Conservation (phyloP, 495 filamentous ascomycete genomes). For the Daldinia concentrica region DNA sequence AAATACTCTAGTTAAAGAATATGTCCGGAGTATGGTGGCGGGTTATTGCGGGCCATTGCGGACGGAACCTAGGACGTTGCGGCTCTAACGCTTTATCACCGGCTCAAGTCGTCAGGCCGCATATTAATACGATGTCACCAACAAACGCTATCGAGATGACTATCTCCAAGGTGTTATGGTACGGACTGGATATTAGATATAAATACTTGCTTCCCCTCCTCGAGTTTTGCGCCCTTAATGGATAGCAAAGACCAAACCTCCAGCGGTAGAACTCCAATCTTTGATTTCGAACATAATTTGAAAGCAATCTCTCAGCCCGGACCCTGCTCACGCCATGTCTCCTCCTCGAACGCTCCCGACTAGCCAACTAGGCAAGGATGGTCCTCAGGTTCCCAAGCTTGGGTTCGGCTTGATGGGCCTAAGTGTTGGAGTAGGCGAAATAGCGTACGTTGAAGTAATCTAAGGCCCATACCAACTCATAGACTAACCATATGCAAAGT, state of each 20-base stretch:
- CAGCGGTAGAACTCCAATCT: background rate
- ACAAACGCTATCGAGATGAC: background rate
- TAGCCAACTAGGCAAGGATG: constrained; percentile 61
- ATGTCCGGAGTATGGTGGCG: background rate
- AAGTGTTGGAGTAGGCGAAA: constrained; percentile 57
- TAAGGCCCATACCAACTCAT: background rate
- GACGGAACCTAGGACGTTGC: background rate
- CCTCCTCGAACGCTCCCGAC: constrained; percentile 38
- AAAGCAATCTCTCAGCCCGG: background rate
- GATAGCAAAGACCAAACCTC: background rate
- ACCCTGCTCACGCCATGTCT: constrained; percentile 17
- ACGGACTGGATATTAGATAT: background rate
- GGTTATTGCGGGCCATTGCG: background rate
- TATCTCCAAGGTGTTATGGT: background rate
- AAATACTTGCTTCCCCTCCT: constrained; percentile 4
- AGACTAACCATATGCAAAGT: constrained; percentile 12
- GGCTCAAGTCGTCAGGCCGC: background rate
- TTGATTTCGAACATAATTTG: background rate
- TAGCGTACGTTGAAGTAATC: constrained; percentile 29
- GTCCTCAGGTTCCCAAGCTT: constrained; percentile 62
- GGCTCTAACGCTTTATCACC: background rate
- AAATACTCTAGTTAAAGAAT: background rate
- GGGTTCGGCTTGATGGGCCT: constrained; percentile 67
- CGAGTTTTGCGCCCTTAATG: background rate
- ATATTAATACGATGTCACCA: background rate